A percentile compares a stretch with the other conserved stretches of the same genome.
phyloP scores from a whole-genome alignment of 108 stramenopile genomes.

The Cyclotella cryptica region DNA sequence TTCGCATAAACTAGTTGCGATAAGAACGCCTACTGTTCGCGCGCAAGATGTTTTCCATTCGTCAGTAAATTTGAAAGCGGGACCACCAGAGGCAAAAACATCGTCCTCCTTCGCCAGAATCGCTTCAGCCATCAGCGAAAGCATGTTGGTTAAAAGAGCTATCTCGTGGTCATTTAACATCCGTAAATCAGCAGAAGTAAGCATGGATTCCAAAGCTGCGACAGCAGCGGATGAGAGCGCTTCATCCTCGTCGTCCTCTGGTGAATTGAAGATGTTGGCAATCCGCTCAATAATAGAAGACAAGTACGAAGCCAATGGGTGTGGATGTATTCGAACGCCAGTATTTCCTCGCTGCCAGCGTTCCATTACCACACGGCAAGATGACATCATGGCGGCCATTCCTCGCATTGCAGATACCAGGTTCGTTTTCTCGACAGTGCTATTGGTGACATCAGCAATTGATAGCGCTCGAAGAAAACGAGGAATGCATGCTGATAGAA shows the following conservation, averaged over 20 bases:
- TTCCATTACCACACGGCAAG: conserved; percentile 60
- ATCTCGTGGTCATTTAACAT: conserved; percentile 34
- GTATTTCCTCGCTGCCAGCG: conserved; percentile 36
- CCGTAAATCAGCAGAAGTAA: conserved; percentile 46
- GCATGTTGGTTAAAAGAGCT: conserved; percentile 8
- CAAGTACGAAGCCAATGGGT: conserved; percentile 65
- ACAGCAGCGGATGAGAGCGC: conserved; percentile 49
- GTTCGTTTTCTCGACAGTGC: conserved; percentile 2
- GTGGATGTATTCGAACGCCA: conserved; percentile 72
- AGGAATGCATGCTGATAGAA: conserved; percentile 60
- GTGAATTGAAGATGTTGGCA: conserved; percentile 22
- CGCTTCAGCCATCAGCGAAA: conserved; percentile 33
- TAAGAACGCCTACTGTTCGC: conserved; percentile 42
- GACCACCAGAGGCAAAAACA: not conserved
- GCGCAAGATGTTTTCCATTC: conserved; percentile 51
- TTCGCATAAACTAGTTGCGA: conserved; percentile 30
- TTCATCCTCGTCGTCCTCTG: conserved; percentile 10
- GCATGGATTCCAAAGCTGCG: conserved; percentile 60
- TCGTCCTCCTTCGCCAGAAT: conserved; percentile 5
- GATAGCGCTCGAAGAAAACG: conserved; percentile 44
- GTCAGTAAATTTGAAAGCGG: not conserved
- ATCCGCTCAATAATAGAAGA: conserved; percentile 45
- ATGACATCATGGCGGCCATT: conserved; percentile 76
- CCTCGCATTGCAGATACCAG: conserved; percentile 68
- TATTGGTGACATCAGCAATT: conserved; percentile 16